Evolutionary conservation across 805 yeast genomes (phyloP), one percentile per base, ranked within the genome.

Genomic region (Schwanniomyces vanrijiae): DNA sequence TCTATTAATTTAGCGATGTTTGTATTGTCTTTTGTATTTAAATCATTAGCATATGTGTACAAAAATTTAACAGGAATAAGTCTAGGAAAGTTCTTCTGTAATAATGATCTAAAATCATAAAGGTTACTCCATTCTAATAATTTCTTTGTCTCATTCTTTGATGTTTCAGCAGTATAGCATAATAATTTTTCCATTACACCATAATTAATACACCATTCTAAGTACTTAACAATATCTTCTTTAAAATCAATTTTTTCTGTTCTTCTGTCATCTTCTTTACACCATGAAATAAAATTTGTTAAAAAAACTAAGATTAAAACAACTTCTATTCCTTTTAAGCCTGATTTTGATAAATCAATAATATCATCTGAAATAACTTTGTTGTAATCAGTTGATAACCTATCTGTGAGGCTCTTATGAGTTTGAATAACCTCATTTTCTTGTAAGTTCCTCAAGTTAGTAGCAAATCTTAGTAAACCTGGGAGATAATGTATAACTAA

Each of bases 101-200:
- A 68, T 26, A 86, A 66, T 0, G 86, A 70, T 56, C 90, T 77
- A 46, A 86, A 77, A 53, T 86, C 88, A 58, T 83, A 87, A 35
- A 83, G 76, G 40, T 78, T 66, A 29, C 75, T 77, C 51, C 73
- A 65, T 43, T 74, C 77, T 28, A 68, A 65, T 19, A 62, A 62
- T 40, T 60, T 58, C 16, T 57, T 60, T 3, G 76, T 67, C 6
- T 65, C 49, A 0, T 65, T 59, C 2, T 76, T 65, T 0, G 67
- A 46, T 2, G 86, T 76, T 45, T 83, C 90, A 1, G 90, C 84
- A 2, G 85, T 63, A 37, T 80, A 68, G 18, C 81, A 76, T 55
- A 88, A 66, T 19, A 88, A 62, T 56, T 82, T 86, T 59, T 88
- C 94, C 53, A 86, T 66, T 0, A 88, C 88, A 34, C 92, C 94